Evolutionary conservation across 345 rosid genomes (phyloP).

Genomic region (Psidium friedrichsthalianum): DNA sequence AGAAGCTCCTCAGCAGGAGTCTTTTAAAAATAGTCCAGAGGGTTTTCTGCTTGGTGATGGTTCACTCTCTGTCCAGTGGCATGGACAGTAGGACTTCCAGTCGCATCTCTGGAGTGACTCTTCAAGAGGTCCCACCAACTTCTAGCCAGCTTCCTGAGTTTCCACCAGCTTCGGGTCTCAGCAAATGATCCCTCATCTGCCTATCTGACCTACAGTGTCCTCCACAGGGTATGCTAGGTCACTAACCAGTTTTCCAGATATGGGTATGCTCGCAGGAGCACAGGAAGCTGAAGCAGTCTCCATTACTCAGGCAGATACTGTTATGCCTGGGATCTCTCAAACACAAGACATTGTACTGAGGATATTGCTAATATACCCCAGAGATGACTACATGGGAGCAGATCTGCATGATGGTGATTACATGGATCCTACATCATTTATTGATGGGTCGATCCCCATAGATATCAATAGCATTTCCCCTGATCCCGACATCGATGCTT

Average conservation of each 20-base stretch:
- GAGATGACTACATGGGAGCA: conserved; percentile 31
- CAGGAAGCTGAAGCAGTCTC: conserved; percentile 14
- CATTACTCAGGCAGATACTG: conserved; percentile 28
- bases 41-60: conserved; percentile 39
- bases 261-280: conserved; percentile 12
- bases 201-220: conserved; percentile 39
- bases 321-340: conserved; percentile 39
- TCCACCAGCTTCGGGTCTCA: background rate
- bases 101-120: conserved; percentile 51
- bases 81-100: conserved; percentile 36
- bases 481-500: conserved; percentile 59
- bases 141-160: conserved; percentile 21
- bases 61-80: conserved; percentile 26
- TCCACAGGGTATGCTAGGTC: conserved; percentile 12
- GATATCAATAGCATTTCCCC: conserved; percentile 42
- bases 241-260: conserved; percentile 28
- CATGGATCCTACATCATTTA: conserved; percentile 35
- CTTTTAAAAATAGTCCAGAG: conserved; percentile 33
- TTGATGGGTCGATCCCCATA: conserved; percentile 28
- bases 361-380: conserved; percentile 20
- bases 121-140: conserved; percentile 67
- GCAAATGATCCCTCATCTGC: conserved; percentile 15
- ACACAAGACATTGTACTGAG: conserved; percentile 37
- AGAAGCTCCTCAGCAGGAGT: conserved; percentile 40
- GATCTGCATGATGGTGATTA: conserved; percentile 26